Conservation (phyloP, 2,329 filamentous ascomycete species). For the Beauveria caledonica region DNA sequence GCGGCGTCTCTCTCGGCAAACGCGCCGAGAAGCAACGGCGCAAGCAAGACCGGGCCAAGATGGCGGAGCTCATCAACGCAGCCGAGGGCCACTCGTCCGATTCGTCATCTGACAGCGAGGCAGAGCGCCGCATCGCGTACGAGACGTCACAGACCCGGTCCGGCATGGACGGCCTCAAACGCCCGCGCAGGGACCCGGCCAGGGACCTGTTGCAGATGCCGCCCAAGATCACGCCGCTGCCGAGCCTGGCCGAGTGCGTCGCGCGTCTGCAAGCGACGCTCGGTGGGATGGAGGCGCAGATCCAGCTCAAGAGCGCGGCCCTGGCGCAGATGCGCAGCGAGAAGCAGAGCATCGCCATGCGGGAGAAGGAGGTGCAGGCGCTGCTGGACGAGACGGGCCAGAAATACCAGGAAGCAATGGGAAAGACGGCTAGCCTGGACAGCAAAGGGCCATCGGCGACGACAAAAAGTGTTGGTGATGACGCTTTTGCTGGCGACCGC, state of each 20-base stretch:
- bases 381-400: slow-evolving; percentile 75
- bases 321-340: slow-evolving; percentile 62
- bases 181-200: slow-evolving; percentile 28
- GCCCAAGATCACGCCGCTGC: slow-evolving; percentile 69
- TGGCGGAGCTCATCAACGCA: slow-evolving; percentile 73
- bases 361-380: slow-evolving; percentile 73
- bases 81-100: slow-evolving; percentile 61
- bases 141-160: slow-evolving; percentile 79
- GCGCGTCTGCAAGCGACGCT: slow-evolving; percentile 55
- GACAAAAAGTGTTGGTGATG: slow-evolving; percentile 16
- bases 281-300: slow-evolving; percentile 53
- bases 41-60: slow-evolving; percentile 61
- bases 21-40: slow-evolving; percentile 69
- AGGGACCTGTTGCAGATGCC: slow-evolving; percentile 47
- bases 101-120: slow-evolving; percentile 60
- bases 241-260: slow-evolving; percentile 61
- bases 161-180: slow-evolving; percentile 68
- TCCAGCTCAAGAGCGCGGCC: slow-evolving; percentile 49
- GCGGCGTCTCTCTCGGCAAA: slow-evolving; percentile 66
- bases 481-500: slow-evolving; percentile 23
- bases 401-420: slow-evolving; percentile 41
- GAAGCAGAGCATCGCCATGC: slow-evolving; percentile 55
- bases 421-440: slow-evolving; percentile 16
- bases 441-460: neutral
- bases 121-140: slow-evolving; percentile 70